A percentile compares a stretch with the other conserved stretches of the same genome.
These are phyloP conservation scores for Pugionium dolabratum DNA, from an alignment of 345 rosid species.

Conservation along the genomic window DNA sequence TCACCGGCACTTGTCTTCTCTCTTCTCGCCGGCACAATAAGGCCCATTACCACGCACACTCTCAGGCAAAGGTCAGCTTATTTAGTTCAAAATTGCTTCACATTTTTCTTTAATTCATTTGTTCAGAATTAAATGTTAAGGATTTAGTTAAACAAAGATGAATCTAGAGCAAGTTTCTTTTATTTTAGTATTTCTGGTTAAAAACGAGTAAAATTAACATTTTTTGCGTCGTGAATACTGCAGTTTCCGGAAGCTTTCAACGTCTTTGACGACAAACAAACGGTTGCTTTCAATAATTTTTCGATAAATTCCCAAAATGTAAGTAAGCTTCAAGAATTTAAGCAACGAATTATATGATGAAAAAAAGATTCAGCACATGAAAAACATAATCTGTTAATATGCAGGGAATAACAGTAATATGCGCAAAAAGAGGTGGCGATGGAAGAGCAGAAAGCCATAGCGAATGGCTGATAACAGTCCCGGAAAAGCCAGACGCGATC, in stretches of 20 bases:
- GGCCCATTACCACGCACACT: conserved; percentile 21
- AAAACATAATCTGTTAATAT: background rate
- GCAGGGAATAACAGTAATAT: conserved; percentile 77
- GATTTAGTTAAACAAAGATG: too few species aligned
- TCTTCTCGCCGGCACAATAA: conserved; percentile 47
- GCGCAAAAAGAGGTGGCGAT: conserved; percentile 80
- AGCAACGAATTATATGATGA: background rate
- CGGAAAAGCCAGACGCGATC: conserved; percentile 68
- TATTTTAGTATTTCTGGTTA: too few species aligned
- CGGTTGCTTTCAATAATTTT: conserved; percentile 46
- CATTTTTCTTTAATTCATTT: too few species aligned
- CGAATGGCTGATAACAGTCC: conserved; percentile 90
- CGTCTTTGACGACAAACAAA: conserved; percentile 57
- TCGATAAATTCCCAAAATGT: conserved; percentile 66
- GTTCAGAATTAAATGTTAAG: too few species aligned
- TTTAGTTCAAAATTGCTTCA: too few species aligned
- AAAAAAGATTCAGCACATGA: background rate
- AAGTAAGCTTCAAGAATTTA: conserved; percentile 45
- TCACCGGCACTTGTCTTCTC: conserved; percentile 67
- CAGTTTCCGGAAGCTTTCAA: conserved; percentile 82
- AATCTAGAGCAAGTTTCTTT: too few species aligned
- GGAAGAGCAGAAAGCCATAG: conserved; percentile 54
- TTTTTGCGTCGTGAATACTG: conserved; percentile 9
- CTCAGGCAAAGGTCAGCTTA: conserved; percentile 51
- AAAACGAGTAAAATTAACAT: too few species aligned